Conservation (phyloP, 148 eudicot genomes). For the Nepenthes gracilis region DNA sequence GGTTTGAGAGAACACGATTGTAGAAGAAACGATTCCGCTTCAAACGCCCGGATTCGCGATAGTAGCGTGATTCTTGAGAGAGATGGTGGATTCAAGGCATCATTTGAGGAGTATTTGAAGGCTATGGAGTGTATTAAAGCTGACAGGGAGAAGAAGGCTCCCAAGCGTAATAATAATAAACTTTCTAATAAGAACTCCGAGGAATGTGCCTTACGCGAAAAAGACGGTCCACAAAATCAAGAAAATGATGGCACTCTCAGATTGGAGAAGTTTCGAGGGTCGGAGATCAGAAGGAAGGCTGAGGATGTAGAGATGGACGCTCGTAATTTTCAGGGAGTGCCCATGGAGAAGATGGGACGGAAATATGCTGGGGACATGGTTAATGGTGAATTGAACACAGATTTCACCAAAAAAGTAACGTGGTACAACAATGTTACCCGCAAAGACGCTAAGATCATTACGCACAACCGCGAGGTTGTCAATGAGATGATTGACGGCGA, state of each 20-base stretch:
- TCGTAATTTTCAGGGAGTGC: not conserved
- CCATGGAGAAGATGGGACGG: not conserved
- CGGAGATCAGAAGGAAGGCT: constrained; percentile 1
- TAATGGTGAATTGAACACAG: not conserved
- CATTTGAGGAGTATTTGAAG: constrained; percentile 75
- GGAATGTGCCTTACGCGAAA: not conserved
- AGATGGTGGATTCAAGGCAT: constrained; percentile 48
- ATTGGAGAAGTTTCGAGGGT: constrained; percentile 4
- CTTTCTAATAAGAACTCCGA: not conserved
- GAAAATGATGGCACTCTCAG: constrained; percentile 3
- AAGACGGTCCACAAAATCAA: not conserved
- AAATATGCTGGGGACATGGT: not conserved
- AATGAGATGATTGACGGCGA: constrained; percentile 15
- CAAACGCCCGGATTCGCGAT: not conserved
- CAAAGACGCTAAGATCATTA: constrained; percentile 8
- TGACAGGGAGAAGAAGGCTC: constrained; percentile 15
- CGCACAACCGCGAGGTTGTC: constrained; percentile 6
- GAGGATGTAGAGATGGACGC: too few relatives aligned
- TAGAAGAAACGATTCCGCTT: not conserved
- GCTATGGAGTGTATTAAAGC: constrained; percentile 60
- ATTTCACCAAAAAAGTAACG: not conserved
- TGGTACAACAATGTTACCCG: not conserved
- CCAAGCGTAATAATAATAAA: not conserved
- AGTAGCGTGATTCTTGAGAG: constrained; percentile 15
- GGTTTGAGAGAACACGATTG: constrained; percentile 1